phyloP scores from a whole-genome alignment of 306 rosid species.

The Prunus mongolica region DNA sequence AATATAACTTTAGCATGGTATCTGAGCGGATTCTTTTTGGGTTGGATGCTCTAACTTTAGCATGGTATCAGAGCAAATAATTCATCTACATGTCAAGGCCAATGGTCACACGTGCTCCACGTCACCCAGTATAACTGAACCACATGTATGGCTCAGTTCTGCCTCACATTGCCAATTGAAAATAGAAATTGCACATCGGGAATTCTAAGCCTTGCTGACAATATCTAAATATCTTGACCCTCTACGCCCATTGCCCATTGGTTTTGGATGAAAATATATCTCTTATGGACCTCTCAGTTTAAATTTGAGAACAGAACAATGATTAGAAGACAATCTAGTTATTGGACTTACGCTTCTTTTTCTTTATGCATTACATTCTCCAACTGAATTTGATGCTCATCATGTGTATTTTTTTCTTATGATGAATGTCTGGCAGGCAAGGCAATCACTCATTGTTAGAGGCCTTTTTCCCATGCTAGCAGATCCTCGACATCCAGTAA shows the following conservation, averaged over 20 bases:
- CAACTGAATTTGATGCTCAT: neutral
- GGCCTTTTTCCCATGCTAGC: slow-evolving; percentile 96
- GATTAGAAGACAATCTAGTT: neutral
- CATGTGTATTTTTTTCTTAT: neutral
- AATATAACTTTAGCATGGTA: too few relatives aligned
- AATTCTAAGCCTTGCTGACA: neutral
- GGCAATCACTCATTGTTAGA: slow-evolving; percentile 84
- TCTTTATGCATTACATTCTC: neutral
- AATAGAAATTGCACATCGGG: neutral
- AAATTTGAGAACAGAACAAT: neutral
- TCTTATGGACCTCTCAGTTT: neutral
- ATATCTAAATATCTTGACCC: neutral
- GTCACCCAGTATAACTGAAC: neutral
- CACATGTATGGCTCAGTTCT: neutral
- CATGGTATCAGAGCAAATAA: neutral
- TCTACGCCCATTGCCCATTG: neutral
- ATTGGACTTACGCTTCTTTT: neutral
- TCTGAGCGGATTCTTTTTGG: too few relatives aligned
- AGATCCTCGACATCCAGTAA: slow-evolving; percentile 92
- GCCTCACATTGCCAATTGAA: neutral
- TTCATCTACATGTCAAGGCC: neutral
- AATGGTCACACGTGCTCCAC: neutral
- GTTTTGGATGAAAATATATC: neutral
- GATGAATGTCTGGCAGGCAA: slow-evolving; percentile 51
- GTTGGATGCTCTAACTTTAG: neutral